Evolutionary conservation across 768 basidiomycete genomes (phyloP).

Genomic region (Mycena indigotica): DNA sequence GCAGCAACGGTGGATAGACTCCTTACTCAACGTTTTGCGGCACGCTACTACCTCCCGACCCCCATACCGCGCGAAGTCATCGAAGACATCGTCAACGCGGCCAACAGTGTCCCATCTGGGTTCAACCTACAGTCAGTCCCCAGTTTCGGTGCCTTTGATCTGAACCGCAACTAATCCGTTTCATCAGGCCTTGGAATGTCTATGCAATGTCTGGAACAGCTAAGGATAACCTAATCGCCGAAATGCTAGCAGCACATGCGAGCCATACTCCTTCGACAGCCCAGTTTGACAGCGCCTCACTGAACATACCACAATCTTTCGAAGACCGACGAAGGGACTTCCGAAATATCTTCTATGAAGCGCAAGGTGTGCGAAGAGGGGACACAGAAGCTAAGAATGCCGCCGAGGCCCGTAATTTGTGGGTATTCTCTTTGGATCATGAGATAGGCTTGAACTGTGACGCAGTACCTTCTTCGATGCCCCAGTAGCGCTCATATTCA

Average conservation of each 20-base stretch:
- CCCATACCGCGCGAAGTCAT: background rate
- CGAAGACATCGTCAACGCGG: conserved; percentile 1
- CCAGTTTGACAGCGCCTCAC: conserved; percentile 9
- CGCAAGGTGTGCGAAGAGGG: background rate
- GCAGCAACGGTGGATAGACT: background rate
- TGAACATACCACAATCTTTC: background rate
- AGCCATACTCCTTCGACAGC: conserved; percentile 1
- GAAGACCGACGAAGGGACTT: conserved; percentile 7
- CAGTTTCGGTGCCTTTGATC: background rate
- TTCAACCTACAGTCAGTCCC: conserved; percentile 20
- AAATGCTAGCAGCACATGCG: conserved; percentile 17
- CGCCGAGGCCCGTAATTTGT: conserved; percentile 7
- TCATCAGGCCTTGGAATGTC: conserved; percentile 27
- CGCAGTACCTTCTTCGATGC: conserved; percentile 21
- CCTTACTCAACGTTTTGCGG: background rate
- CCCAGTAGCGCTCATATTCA: conserved; percentile 21
- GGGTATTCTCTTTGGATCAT: background rate
- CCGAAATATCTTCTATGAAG: conserved; percentile 7
- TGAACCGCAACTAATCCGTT: background rate
- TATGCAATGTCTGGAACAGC: conserved; percentile 12
- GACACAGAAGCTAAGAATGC: conserved; percentile 1
- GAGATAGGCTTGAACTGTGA: background rate
- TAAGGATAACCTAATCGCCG: conserved; percentile 9
- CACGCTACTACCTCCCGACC: background rate
- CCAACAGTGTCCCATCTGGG: background rate